A percentile compares a stretch with the other conserved stretches of the same genome.
Evolutionary conservation across 306 rosid species (phyloP).

Genomic region (Quercus parvula): DNA sequence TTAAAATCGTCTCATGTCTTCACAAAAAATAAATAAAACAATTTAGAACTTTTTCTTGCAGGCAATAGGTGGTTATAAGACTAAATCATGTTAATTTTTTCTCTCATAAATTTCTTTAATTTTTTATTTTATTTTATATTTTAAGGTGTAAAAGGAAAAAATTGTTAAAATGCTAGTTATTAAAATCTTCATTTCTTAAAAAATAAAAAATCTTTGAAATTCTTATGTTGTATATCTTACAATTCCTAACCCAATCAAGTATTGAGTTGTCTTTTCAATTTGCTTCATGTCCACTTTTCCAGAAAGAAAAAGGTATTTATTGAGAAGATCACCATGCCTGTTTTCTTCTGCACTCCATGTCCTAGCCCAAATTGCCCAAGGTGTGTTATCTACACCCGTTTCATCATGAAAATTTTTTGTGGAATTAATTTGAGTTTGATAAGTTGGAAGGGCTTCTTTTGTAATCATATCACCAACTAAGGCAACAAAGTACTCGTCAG

Average conservation of each 20-base stretch:
- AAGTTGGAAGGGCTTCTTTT: conserved; percentile 89
- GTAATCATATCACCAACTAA: conserved; percentile 92
- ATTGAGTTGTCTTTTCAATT: conserved; percentile 81
- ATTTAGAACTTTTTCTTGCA: too few species aligned
- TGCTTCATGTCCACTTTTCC: conserved; percentile 87
- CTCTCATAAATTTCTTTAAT: conserved; percentile 26
- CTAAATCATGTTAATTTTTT: conserved; percentile 58
- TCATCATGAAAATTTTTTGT: conserved; percentile 76
- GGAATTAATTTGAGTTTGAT: conserved; percentile 72
- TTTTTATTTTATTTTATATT: too few species aligned
- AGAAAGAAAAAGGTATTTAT: conserved; percentile 70
- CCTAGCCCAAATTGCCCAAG: conserved; percentile 90
- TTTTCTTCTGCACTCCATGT: conserved; percentile 96
- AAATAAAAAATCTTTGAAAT: too few species aligned
- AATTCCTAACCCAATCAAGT: conserved; percentile 78
- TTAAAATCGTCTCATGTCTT: too few species aligned
- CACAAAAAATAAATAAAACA: too few species aligned
- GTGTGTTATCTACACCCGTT: conserved; percentile 71
- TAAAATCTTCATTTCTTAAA: too few species aligned
- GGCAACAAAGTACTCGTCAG: conserved; percentile 77
- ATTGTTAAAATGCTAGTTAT: too few species aligned
- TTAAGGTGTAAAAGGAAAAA: too few species aligned
- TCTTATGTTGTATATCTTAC: conserved; percentile 30
- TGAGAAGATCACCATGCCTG: conserved; percentile 85
- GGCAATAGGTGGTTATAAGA: not conserved